Conservation (phyloP, 148 eudicot genomes). For the Rhododendron ovatum region DNA sequence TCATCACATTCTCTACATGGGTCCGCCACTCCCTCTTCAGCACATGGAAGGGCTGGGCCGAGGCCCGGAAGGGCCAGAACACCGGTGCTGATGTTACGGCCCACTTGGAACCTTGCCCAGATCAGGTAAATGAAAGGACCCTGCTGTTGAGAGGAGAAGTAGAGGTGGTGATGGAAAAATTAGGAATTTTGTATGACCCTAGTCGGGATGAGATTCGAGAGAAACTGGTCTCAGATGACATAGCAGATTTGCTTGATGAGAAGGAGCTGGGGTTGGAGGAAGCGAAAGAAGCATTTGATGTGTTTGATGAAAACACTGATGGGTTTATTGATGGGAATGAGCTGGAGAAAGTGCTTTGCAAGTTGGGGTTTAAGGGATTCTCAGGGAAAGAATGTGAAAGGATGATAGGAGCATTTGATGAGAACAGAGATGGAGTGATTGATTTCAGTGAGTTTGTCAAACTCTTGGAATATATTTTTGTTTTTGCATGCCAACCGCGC, state of each 20-base stretch:
- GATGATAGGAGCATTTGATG: slow-evolving; percentile 48
- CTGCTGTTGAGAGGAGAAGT: slow-evolving; percentile 14
- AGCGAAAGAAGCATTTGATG: slow-evolving; percentile 42
- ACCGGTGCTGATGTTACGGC: too few relatives aligned
- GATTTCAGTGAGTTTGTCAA: slow-evolving; percentile 42
- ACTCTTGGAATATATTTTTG: slow-evolving; percentile 24
- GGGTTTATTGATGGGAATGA: slow-evolving; percentile 60
- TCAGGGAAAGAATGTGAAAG: slow-evolving; percentile 28
- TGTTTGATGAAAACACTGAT: slow-evolving; percentile 59
- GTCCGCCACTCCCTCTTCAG: background rate
- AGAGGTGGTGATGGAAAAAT: slow-evolving; percentile 28
- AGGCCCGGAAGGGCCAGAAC: background rate
- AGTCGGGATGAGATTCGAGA: slow-evolving; percentile 7
- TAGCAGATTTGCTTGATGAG: slow-evolving; percentile 27
- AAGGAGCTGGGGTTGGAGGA: slow-evolving; percentile 50
- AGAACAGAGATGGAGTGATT: slow-evolving; percentile 40
- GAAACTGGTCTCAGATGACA: background rate
- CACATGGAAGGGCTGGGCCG: background rate
- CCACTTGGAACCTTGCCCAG: background rate
- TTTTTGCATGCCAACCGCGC: too few relatives aligned
- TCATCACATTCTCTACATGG: slow-evolving; percentile 6
- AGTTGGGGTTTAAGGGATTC: slow-evolving; percentile 31
- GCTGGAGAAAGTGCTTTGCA: slow-evolving; percentile 32
- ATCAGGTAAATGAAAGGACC: background rate
- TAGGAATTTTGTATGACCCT: slow-evolving; percentile 20